phyloP scores from a whole-genome alignment of 768 basidiomycete genomes.

The Tylopilus balloui region DNA sequence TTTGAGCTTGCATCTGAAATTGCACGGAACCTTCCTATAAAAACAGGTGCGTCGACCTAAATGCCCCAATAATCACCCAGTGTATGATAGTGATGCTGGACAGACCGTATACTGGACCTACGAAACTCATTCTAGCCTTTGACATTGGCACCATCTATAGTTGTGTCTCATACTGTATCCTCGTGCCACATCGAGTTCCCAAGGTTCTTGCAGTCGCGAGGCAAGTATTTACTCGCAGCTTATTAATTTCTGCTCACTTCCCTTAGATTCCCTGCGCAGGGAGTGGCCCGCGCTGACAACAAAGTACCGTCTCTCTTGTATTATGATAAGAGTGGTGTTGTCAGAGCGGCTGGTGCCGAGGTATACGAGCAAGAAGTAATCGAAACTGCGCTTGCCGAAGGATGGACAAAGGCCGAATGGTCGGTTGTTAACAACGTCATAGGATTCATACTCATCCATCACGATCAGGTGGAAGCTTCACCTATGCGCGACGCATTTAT shows the following conservation, averaged over 20 bases:
- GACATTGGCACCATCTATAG: neutral
- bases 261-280: slow-evolving; percentile 36
- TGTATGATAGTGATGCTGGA: neutral
- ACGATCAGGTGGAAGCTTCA: slow-evolving; percentile 25
- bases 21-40: too few species aligned
- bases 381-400: slow-evolving; percentile 32
- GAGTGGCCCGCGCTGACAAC: slow-evolving; percentile 35
- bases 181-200: slow-evolving; percentile 3
- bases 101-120: neutral
- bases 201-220: slow-evolving; percentile 6
- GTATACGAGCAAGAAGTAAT: slow-evolving; percentile 30
- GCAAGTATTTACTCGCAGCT: neutral
- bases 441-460: neutral
- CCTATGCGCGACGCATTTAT: slow-evolving; percentile 14
- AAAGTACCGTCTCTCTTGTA: slow-evolving; percentile 44
- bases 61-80: too few species aligned
- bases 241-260: neutral
- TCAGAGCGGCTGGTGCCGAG: slow-evolving; percentile 40
- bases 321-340: slow-evolving; percentile 35
- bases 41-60: too few species aligned
- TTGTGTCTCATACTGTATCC: neutral
- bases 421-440: neutral
- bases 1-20: too few species aligned
- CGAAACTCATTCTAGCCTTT: neutral
- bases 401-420: slow-evolving; percentile 18